Conservation (phyloP, 306 rosid species). For the Acacia acuminata region DNA sequence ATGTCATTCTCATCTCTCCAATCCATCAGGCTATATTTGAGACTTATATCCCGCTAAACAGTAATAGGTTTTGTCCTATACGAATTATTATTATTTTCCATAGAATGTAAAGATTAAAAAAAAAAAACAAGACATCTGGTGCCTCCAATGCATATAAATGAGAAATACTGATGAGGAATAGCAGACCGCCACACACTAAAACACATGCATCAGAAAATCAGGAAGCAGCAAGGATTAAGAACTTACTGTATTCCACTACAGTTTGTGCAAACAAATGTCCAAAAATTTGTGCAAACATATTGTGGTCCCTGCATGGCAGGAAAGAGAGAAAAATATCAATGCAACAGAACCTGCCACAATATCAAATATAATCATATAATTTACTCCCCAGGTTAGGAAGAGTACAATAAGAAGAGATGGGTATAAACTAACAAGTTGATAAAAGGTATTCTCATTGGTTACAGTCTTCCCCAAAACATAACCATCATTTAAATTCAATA, state of each 20-base stretch:
- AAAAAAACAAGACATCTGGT: not conserved
- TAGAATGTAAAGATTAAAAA: not conserved
- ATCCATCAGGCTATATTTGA: slow-evolving; percentile 20
- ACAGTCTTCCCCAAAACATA: not conserved
- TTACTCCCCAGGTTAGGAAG: slow-evolving; percentile 4
- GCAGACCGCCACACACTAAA: slow-evolving; percentile 18
- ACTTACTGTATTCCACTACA: slow-evolving; percentile 99
- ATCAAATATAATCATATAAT: slow-evolving; percentile 28
- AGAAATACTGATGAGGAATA: slow-evolving; percentile 8
- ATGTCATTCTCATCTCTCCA: slow-evolving; percentile 1
- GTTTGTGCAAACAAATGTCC: slow-evolving; percentile 95
- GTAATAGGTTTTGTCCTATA: not conserved
- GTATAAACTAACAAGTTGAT: not conserved
- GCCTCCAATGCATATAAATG: not conserved
- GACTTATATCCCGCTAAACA: slow-evolving; percentile 16
- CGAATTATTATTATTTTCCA: not conserved
- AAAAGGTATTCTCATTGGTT: slow-evolving; percentile 13
- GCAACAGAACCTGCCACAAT: slow-evolving; percentile 9
- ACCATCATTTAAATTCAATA: slow-evolving; percentile 9
- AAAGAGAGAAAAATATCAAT: slow-evolving; percentile 28
- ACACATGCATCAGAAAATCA: slow-evolving; percentile 11
- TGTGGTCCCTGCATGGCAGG: slow-evolving; percentile 83
- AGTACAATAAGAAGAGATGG: slow-evolving; percentile 16
- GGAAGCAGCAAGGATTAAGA: slow-evolving; percentile 22
- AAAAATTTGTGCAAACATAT: slow-evolving; percentile 96